Percentiles rank a stretch among this genome's conserved stretches.
phyloP scores from a whole-genome alignment of 495 filamentous ascomycete genomes.

The Tuber calosporum region DNA sequence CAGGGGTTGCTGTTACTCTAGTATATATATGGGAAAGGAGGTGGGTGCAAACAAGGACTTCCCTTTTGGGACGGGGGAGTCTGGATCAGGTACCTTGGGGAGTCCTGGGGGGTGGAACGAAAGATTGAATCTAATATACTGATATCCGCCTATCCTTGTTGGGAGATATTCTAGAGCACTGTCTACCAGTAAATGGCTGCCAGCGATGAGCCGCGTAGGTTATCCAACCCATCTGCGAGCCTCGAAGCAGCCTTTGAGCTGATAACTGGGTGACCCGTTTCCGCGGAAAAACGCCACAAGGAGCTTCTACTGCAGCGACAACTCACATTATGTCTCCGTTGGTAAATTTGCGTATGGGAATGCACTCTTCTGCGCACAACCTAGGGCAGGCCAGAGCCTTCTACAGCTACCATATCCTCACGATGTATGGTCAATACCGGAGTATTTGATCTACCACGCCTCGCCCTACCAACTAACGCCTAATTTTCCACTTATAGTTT shows the following conservation, averaged over 20 bases:
- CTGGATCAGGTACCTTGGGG: not conserved
- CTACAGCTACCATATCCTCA: not conserved
- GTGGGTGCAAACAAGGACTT: not conserved
- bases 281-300: not conserved
- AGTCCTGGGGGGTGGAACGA: not conserved
- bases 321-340: not conserved
- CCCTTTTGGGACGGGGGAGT: not conserved
- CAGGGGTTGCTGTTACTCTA: not conserved
- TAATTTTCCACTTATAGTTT: not conserved
- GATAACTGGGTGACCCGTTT: not conserved
- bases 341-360: not conserved
- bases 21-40: not conserved
- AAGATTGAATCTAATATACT: not conserved
- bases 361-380: not conserved
- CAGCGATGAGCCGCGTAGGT: not conserved
- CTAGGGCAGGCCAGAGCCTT: not conserved
- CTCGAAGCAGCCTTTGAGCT: not conserved
- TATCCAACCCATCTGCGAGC: not conserved
- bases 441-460: not conserved
- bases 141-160: not conserved
- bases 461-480: not conserved
- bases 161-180: not conserved
- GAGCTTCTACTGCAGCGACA: not conserved
- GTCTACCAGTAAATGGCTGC: not conserved
- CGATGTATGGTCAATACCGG: no score